Evolutionary conservation across 257 asterid species (phyloP), one percentile per base, ranked within the genome.

Genomic region (Handroanthus guayacan): DNA sequence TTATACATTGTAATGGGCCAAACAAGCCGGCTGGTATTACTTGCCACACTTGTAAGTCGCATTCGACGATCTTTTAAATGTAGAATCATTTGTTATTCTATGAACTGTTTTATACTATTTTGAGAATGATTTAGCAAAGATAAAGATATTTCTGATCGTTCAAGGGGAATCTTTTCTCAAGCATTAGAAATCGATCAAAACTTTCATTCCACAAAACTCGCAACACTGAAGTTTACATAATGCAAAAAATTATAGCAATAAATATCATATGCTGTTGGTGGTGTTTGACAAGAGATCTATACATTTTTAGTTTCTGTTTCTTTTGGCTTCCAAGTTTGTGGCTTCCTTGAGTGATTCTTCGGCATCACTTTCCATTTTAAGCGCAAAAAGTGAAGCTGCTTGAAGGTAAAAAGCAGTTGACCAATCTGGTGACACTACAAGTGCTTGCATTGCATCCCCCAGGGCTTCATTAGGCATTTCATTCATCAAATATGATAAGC

Each of bases 321-420:
- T 85, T 82, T 82, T 91, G 56, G 86, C 91, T 82, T 93, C 97
- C 75, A 91, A 86, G 43, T 84, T 82, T 25, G 97, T 83, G 38
- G 97, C 98, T 77, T 91, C 97, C 76, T 82, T 87, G 44, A 93
- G 92, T 52, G 98, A 89, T 74, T 91, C 86, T 67, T 93, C 94
- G 3, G 92, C 98, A 76, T 93, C 98, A 16, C 81, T 87, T 74
- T 89, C 97, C 94, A 91, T 89, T 55, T 87, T 86, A 67, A 91
- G 82, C 17, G 92, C 86, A 48, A 86, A 89, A 44, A 89, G 92
- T n/a, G 97, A 83, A 75, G 88, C 91, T 54, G 97, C 93, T 85
- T 91, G 98, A 47, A 93, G 91, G 84, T 93, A 84, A n/a, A 89
- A 80, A 0, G 95, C 97, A 58, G 91, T 88, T 44, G 91, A 93